Percentiles rank a stretch among this genome's conserved stretches.
These are phyloP conservation scores for Myotisia sp. DNA, from an alignment of 2,329 filamentous ascomycete genomes.

Conservation along the genomic window DNA sequence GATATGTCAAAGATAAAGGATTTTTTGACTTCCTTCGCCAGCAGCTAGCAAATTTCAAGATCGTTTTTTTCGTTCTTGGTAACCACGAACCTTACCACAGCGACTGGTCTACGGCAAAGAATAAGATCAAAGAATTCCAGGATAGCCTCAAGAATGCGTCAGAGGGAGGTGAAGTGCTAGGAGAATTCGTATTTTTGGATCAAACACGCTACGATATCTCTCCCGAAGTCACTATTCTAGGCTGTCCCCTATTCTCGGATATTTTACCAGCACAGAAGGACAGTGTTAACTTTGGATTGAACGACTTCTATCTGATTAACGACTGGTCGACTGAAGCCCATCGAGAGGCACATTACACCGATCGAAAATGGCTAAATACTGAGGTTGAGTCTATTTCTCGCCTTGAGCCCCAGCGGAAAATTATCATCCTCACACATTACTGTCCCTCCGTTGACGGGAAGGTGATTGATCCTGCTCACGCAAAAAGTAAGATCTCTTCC, in stretches of 20 bases:
- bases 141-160: slow-evolving; percentile 9
- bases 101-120: slow-evolving; percentile 17
- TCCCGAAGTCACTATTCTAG: slow-evolving; percentile 27
- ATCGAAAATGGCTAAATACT: slow-evolving; percentile 28
- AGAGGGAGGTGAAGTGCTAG: slow-evolving; percentile 9
- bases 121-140: slow-evolving; percentile 16
- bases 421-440: slow-evolving; percentile 29
- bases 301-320: slow-evolving; percentile 39
- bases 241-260: slow-evolving; percentile 39
- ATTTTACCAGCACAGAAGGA: slow-evolving; percentile 27
- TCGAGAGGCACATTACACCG: slow-evolving; percentile 19
- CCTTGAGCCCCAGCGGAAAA: slow-evolving; percentile 21
- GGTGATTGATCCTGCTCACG: slow-evolving; percentile 21
- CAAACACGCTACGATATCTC: slow-evolving; percentile 27
- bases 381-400: slow-evolving; percentile 20
- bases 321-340: slow-evolving; percentile 24
- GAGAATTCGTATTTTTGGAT: slow-evolving; percentile 31
- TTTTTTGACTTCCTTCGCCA: slow-evolving; percentile 34
- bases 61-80: slow-evolving; percentile 40
- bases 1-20: slow-evolving; percentile 32
- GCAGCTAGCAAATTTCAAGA: slow-evolving; percentile 36
- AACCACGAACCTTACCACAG: slow-evolving; percentile 43
- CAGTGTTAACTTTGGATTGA: slow-evolving; percentile 31
- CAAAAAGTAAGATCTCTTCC: slow-evolving; percentile 20
- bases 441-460: slow-evolving; percentile 19